phyloP scores from a whole-genome alignment of 1,284 basidiomycete species.

The Cystobasidium sp. region DNA sequence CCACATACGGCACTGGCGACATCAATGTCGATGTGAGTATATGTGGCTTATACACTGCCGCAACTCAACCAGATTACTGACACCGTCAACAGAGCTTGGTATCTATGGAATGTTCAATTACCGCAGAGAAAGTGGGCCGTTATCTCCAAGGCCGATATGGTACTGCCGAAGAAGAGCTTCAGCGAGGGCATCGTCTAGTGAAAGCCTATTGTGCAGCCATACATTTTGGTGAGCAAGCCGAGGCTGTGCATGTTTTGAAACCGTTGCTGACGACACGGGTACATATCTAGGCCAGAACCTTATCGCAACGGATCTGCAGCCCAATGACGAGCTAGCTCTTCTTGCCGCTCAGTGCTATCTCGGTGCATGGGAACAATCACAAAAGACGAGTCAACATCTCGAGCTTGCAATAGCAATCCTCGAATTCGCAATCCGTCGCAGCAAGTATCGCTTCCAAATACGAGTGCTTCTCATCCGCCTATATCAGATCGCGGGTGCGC shows the following conservation, averaged over 20 bases:
- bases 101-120: constrained; percentile 68
- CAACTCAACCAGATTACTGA: background rate
- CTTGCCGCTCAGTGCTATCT: constrained; percentile 72
- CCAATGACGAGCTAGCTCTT: constrained; percentile 79
- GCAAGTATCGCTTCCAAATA: constrained; percentile 75
- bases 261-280: background rate
- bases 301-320: constrained; percentile 78
- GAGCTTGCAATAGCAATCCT: constrained; percentile 68
- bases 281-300: constrained; percentile 60
- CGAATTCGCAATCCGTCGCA: constrained; percentile 72
- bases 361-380: constrained; percentile 63
- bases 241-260: background rate
- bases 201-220: constrained; percentile 69
- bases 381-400: constrained; percentile 59
- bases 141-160: constrained; percentile 60
- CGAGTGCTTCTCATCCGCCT: constrained; percentile 74
- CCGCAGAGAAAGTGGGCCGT: constrained; percentile 72
- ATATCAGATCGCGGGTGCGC: constrained; percentile 74
- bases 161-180: constrained; percentile 65
- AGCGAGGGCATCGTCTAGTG: constrained; percentile 63
- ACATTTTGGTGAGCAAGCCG: constrained; percentile 62
- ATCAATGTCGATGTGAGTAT: constrained; percentile 30
- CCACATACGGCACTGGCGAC: background rate
- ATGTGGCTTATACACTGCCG: background rate
- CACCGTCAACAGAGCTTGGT: constrained; percentile 59